phyloP scores from a whole-genome alignment of 75 land plant genomes.

The Ceratopteris richardii region DNA sequence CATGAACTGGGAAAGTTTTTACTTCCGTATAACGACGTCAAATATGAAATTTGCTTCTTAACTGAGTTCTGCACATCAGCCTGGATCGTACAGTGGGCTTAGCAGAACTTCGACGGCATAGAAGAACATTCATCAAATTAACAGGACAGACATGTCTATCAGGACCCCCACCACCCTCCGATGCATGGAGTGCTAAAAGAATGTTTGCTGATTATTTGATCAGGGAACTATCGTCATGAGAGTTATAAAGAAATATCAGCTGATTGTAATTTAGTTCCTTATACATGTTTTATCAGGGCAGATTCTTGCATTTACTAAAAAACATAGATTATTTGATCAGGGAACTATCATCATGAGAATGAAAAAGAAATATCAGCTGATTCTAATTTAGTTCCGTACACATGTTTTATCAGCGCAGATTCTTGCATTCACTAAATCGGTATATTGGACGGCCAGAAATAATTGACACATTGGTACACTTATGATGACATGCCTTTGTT shows the following conservation, averaged over 20 bases:
- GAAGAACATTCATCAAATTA: constrained; percentile 80
- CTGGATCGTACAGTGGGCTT: constrained; percentile 64
- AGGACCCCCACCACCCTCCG: constrained; percentile 89
- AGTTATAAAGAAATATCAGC: not conserved
- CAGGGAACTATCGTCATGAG: constrained; percentile 43
- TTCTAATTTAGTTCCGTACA: not conserved
- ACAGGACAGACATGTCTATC: constrained; percentile 90
- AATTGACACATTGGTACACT: not conserved
- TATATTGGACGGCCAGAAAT: not conserved
- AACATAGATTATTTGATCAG: not conserved
- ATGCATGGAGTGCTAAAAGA: constrained; percentile 81
- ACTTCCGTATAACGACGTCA: too few relatives aligned
- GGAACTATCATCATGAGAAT: not conserved
- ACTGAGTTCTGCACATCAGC: constrained; percentile 40
- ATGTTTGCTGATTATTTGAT: constrained; percentile 96
- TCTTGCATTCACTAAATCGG: not conserved
- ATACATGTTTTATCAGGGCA: not conserved
- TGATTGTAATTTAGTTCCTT: not conserved
- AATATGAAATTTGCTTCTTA: too few relatives aligned
- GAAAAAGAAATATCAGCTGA: not conserved
- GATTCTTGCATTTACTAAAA: not conserved
- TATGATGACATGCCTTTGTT: not conserved
- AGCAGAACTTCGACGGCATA: constrained; percentile 79
- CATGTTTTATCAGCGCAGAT: not conserved
- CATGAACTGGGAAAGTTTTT: too few relatives aligned